Evolutionary conservation across 352 stramenopile genomes (phyloP).

Genomic region (Aphanomyces invadans): DNA sequence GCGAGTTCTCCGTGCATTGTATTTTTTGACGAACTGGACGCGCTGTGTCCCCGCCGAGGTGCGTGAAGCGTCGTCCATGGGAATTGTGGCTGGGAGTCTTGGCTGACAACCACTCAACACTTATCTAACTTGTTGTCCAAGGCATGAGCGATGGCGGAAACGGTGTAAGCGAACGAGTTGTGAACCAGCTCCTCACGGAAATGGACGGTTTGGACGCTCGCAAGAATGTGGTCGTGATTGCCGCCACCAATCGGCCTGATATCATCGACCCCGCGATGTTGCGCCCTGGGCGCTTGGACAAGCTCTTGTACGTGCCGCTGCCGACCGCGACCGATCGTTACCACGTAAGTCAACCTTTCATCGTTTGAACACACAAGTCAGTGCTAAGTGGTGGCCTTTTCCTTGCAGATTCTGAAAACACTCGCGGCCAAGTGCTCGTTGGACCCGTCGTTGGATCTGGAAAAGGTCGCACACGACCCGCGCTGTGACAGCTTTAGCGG

Average conservation of each 20-base stretch:
- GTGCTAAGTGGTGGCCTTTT: too few relatives aligned
- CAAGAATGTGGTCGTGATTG: slow-evolving; percentile 95
- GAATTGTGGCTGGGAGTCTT: too few relatives aligned
- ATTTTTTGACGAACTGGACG: slow-evolving; percentile 99
- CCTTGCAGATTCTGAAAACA: slow-evolving; percentile 93
- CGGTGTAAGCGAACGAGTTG: slow-evolving; percentile 89
- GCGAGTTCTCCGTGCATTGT: slow-evolving; percentile 98
- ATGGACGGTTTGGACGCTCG: slow-evolving; percentile 97
- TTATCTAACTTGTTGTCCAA: too few relatives aligned
- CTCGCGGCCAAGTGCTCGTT: slow-evolving; percentile 68
- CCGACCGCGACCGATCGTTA: slow-evolving; percentile 66
- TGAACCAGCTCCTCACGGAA: slow-evolving; percentile 99
- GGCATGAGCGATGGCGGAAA: slow-evolving; percentile 56
- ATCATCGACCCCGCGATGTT: slow-evolving; percentile 99
- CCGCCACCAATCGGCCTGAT: slow-evolving; percentile 93
- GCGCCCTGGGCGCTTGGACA: slow-evolving; percentile 95
- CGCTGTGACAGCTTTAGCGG: slow-evolving; percentile 94
- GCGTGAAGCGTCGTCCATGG: slow-evolving; percentile 51
- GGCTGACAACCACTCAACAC: too few relatives aligned
- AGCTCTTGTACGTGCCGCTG: slow-evolving; percentile 97
- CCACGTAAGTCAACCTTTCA: slow-evolving; percentile 16
- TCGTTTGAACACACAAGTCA: too few relatives aligned
- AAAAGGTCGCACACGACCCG: slow-evolving; percentile 81
- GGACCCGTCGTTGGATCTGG: slow-evolving; percentile 75
- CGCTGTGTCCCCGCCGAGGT: slow-evolving; percentile 87